Evolutionary conservation across 768 basidiomycete species (phyloP).

Genomic region (Nevesoporus exiguus): DNA sequence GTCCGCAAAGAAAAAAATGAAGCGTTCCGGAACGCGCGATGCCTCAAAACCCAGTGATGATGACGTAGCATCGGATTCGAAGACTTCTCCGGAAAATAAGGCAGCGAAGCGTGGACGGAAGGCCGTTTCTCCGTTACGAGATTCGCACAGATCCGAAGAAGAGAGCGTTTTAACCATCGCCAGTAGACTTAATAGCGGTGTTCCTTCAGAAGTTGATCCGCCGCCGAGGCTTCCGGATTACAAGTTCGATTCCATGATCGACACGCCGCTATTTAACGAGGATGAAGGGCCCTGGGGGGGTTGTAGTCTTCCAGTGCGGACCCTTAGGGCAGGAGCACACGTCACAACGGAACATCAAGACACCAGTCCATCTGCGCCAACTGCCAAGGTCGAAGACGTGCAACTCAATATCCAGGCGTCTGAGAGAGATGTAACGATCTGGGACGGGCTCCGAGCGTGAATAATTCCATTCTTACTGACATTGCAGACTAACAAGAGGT

Average conservation of each 20-base stretch:
- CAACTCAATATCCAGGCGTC: constrained; percentile 10
- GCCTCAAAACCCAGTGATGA: neutral
- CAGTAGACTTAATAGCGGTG: constrained; percentile 4
- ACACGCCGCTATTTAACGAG: neutral
- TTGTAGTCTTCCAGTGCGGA: neutral
- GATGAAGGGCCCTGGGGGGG: neutral
- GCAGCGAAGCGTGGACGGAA: neutral
- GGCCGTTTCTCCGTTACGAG: neutral
- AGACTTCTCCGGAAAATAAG: neutral
- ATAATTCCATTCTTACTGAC: constrained; percentile 1
- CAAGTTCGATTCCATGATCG: neutral
- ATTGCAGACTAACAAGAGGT: neutral
- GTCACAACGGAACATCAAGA: neutral
- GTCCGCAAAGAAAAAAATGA: constrained; percentile 4
- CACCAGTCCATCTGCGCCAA: neutral
- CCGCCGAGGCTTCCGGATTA: neutral
- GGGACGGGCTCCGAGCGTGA: constrained; percentile 23
- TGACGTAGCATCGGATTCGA: neutral
- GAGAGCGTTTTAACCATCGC: neutral
- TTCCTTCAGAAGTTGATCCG: neutral
- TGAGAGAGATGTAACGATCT: constrained; percentile 22
- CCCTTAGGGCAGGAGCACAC: neutral
- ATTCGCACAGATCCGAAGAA: neutral
- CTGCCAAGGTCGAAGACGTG: constrained; percentile 8
- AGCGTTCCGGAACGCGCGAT: neutral